Conservation (phyloP, 2,329 filamentous ascomycete species). For the Penicillium sp. region DNA sequence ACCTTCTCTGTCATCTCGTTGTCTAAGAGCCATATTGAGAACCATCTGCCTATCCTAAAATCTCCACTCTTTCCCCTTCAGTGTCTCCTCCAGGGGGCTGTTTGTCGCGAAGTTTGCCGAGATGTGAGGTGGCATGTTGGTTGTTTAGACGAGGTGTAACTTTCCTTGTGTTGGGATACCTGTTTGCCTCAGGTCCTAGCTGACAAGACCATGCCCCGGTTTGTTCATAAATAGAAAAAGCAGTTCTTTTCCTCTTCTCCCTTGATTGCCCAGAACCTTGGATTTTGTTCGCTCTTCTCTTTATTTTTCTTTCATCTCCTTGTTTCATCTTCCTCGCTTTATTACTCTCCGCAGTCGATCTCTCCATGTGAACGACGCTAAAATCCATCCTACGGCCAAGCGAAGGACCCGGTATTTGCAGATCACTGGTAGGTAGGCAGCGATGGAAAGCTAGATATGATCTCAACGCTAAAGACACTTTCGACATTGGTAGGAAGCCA, state of each 20-base stretch:
- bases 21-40: neutral
- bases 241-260: neutral
- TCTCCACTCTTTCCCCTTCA: neutral
- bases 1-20: too few species aligned
- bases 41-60: neutral
- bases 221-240: neutral
- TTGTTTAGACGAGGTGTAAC: neutral
- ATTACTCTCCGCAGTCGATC: too few species aligned
- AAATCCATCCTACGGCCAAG: too few species aligned
- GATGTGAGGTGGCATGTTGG: neutral
- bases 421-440: too few species aligned
- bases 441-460: too few species aligned
- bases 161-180: neutral
- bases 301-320: neutral
- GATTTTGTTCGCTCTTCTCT: neutral
- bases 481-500: too few species aligned
- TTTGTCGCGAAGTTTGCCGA: too few species aligned
- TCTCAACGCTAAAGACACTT: too few species aligned
- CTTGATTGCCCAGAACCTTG: neutral
- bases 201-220: neutral
- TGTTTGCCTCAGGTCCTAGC: neutral
- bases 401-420: too few species aligned
- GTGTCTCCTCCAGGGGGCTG: neutral
- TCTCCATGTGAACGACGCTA: too few species aligned
- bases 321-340: neutral